These are phyloP conservation scores for Fusarium pseudograminearum DNA, from an alignment of 2,329 filamentous ascomycete genomes.

Conservation along the genomic window DNA sequence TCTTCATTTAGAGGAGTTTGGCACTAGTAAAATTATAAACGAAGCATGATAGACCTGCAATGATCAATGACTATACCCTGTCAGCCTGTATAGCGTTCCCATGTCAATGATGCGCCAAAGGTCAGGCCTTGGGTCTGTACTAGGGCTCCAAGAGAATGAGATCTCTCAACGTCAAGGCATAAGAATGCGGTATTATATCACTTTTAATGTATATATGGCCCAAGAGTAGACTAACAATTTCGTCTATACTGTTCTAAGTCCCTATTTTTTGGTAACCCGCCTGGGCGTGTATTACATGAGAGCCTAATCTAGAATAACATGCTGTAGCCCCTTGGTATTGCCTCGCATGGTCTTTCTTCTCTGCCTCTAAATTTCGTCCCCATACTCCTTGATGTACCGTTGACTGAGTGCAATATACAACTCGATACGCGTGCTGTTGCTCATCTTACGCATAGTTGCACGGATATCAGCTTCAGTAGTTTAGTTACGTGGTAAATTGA, in stretches of 20 bases:
- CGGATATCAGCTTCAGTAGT: neutral
- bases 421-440: accelerated
- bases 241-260: too few species aligned
- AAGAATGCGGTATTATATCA: neutral
- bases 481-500: neutral
- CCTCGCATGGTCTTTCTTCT: neutral
- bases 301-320: neutral
- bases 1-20: conserved; percentile 18
- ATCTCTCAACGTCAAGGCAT: neutral
- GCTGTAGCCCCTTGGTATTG: neutral
- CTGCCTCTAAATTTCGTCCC: neutral
- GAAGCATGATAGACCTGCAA: conserved; percentile 36
- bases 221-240: too few species aligned
- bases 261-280: too few species aligned
- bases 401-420: neutral
- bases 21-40: conserved; percentile 13
- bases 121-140: neutral
- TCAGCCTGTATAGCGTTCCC: neutral
- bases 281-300: neutral
- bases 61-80: conserved; percentile 32
- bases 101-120: neutral
- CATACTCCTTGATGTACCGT: neutral
- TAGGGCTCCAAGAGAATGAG: neutral
- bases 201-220: too few species aligned
- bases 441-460: neutral